A percentile compares a stretch with the other conserved stretches of the same genome.
Evolutionary conservation across 345 rosid genomes (phyloP).

Genomic region (Arabis alpina): DNA sequence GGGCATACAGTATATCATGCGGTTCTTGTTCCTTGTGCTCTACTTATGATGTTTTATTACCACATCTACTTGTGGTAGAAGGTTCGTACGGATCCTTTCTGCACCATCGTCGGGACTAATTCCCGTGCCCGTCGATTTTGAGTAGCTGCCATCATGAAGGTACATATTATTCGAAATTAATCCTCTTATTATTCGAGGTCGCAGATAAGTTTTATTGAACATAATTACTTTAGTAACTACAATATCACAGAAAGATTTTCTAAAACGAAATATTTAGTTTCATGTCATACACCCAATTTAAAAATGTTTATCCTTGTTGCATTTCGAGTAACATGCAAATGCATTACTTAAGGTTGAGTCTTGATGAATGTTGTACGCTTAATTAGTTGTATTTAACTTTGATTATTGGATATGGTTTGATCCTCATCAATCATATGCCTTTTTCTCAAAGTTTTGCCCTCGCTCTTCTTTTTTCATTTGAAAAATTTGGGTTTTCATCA

Average conservation of each 20-base stretch:
- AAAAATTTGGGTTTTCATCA: too few relatives aligned
- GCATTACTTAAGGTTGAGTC: too few relatives aligned
- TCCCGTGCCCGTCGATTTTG: slow-evolving; percentile 65
- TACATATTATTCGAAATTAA: slow-evolving; percentile 26
- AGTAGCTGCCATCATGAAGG: slow-evolving; percentile 89
- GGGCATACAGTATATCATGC: slow-evolving; percentile 50
- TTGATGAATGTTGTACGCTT: too few relatives aligned
- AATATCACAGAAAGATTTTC: not conserved
- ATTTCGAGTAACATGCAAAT: too few relatives aligned
- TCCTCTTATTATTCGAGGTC: not conserved
- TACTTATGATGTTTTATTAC: slow-evolving; percentile 53
- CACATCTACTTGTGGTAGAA: slow-evolving; percentile 75
- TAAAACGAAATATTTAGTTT: too few relatives aligned
- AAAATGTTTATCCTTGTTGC: too few relatives aligned
- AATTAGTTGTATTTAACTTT: too few relatives aligned
- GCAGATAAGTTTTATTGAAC: not conserved
- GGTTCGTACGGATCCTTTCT: slow-evolving; percentile 70
- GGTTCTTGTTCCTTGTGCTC: slow-evolving; percentile 66
- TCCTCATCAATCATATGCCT: too few relatives aligned
- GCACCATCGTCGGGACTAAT: slow-evolving; percentile 81
- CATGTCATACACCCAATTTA: too few relatives aligned
- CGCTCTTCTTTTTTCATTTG: too few relatives aligned
- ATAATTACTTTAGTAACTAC: not conserved
- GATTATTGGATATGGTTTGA: too few relatives aligned
- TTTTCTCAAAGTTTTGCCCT: too few relatives aligned